Base-by-base conservation (phyloP, 352 stramenopile genomes). In the Pythium coloratum region DNA sequence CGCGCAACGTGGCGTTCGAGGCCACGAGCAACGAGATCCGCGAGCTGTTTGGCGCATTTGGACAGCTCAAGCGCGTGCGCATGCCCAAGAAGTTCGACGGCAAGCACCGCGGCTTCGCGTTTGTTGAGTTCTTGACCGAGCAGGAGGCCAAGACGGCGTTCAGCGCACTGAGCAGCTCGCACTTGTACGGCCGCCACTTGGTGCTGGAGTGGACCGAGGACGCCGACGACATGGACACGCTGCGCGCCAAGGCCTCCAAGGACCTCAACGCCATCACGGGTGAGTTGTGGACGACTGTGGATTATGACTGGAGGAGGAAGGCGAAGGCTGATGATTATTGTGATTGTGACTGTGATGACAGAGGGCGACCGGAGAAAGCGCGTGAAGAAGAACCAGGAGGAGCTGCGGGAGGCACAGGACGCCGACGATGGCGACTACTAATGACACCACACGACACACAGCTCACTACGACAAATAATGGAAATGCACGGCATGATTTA, bases 81-180 rank as follows among this genome's bases (percentile, higher is more conserved):
- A 92, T 99, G 67, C 98, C 98, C 30, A 99, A 99, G 79, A 99
- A 99, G 74, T 99, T 99, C 70, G 97, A 99, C 78, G 97, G 97
- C 54, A 86, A 81, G 56, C 95, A 99, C 78, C 97, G 98, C 62
- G 98, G 87, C 55, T 99, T 99, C 76, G 97, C 96, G 18, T 99
- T 99, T 73, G 94, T 99, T 51, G 97, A 99, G 68, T 99, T 99
- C 68, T 66, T 98, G 28, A 98, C 96, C 1, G 82, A 93, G 50
- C 95, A 99, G 71, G 97, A 99, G 76, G 97, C 97, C 5, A 71
- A 89, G 64, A 91, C 85, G 55, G 97, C 96, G 20, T 97, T 98
- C 73, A 86, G 80, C 24, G 82, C 95, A 57, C 86, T 99, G 24
- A 88, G 86, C 8, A 93, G 86, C 65, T 99, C 97, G 24, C 98